Conservation (phyloP, 2,329 filamentous ascomycete genomes). For the Claviceps humidiphila region DNA sequence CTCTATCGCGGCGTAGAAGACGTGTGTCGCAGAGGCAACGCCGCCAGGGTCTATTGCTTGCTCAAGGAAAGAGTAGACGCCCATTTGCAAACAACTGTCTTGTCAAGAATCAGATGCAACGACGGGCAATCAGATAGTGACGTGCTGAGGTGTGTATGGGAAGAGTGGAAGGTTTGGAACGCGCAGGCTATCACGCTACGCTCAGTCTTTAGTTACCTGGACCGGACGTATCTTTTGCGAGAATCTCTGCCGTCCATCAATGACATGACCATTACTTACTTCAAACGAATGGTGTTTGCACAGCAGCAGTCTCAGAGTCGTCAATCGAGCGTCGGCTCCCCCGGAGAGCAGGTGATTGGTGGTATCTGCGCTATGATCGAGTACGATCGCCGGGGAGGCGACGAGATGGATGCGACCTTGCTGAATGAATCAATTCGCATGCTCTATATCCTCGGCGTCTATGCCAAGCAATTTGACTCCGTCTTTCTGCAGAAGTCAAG, state of each 20-base stretch:
- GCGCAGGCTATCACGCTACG: constrained; percentile 59
- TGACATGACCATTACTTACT: constrained; percentile 66
- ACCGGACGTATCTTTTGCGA: constrained; percentile 74
- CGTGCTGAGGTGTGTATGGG: constrained; percentile 42
- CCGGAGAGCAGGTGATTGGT: constrained; percentile 22
- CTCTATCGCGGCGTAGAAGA: constrained; percentile 88
- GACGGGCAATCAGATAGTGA: constrained; percentile 45
- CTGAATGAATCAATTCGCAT: constrained; percentile 67
- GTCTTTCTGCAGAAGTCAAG: constrained; percentile 55
- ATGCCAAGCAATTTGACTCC: constrained; percentile 68
- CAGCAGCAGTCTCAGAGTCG: background rate
- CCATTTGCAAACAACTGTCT: constrained; percentile 51
- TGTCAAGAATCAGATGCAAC: constrained; percentile 37
- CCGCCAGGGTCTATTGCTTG: constrained; percentile 51
- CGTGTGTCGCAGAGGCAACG: constrained; percentile 66
- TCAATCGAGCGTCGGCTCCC: background rate
- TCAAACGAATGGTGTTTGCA: constrained; percentile 47
- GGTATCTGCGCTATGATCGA: constrained; percentile 64
- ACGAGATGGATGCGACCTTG: constrained; percentile 47
- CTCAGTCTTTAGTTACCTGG: constrained; percentile 87
- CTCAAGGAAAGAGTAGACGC: constrained; percentile 52
- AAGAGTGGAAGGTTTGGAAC: constrained; percentile 66
- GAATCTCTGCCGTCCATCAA: constrained; percentile 59
- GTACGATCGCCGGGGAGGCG: constrained; percentile 49
- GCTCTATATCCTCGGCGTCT: constrained; percentile 74